phyloP scores from a whole-genome alignment of 1,284 basidiomycete species.

The Melampsora abietis-canadensis region DNA sequence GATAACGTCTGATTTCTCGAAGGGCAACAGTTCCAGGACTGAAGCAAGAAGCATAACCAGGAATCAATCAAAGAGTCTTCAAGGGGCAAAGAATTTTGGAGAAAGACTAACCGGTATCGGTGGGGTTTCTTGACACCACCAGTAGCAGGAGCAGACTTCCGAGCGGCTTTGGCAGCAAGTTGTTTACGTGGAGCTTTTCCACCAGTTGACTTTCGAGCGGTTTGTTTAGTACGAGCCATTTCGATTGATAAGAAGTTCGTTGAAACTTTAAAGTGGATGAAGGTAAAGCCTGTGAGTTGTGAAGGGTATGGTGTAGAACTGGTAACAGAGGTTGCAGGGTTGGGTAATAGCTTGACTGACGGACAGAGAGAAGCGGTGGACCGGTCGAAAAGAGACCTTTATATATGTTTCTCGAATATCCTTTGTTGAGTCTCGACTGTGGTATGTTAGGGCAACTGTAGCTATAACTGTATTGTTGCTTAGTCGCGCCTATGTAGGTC shows the following conservation, averaged over 20 bases:
- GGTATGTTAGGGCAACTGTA: no score
- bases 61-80: constrained; percentile 13
- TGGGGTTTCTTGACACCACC: constrained; percentile 65
- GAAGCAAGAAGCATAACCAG: neutral
- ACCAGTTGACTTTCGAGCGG: constrained; percentile 66
- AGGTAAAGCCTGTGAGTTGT: no score
- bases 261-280: no score
- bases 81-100: constrained; percentile 48
- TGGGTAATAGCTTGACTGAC: no score
- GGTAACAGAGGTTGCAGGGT: no score
- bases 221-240: constrained; percentile 57
- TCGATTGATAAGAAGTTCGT: neutral
- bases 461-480: no score
- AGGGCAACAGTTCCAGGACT: constrained; percentile 52
- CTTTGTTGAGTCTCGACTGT: no score
- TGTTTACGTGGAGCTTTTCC: constrained; percentile 61
- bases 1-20: constrained; percentile 50
- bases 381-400: no score
- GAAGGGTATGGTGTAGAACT: no score
- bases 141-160: constrained; percentile 57
- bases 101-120: constrained; percentile 57
- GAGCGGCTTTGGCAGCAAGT: constrained; percentile 58
- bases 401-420: no score
- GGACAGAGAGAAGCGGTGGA: no score
- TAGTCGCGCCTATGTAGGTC: no score